phyloP scores from a whole-genome alignment of 176 grass and related monocot genomes.

The Typha latifolia region DNA sequence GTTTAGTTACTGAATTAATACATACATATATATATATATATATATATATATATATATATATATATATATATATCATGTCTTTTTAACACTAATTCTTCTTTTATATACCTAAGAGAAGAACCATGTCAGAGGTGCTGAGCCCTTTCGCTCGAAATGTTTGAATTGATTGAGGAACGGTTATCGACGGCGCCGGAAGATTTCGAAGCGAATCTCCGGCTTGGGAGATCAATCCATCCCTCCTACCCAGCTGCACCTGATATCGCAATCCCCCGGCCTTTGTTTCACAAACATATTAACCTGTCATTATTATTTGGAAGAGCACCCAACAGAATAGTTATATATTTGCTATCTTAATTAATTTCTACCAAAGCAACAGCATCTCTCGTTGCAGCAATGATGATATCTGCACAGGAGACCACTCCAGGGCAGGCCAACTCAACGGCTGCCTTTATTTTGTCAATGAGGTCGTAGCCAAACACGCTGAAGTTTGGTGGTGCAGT shows the following conservation, averaged over 20 bases:
- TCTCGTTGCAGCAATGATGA: slow-evolving; percentile 64
- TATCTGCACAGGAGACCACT: slow-evolving; percentile 63
- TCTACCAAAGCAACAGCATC: slow-evolving; percentile 56
- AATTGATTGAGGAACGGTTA: slow-evolving; percentile 35
- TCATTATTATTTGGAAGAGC: not conserved
- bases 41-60: too few species aligned
- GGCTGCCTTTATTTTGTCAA: slow-evolving; percentile 56
- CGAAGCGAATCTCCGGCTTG: slow-evolving; percentile 9
- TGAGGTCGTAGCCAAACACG: slow-evolving; percentile 61
- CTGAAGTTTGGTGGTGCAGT: slow-evolving; percentile 50
- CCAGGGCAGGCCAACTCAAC: slow-evolving; percentile 44
- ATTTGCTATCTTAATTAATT: not conserved
- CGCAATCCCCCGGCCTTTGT: slow-evolving; percentile 33
- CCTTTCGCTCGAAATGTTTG: slow-evolving; percentile 43
- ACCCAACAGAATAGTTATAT: not conserved
- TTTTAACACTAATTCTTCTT: too few species aligned
- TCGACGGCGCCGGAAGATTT: slow-evolving; percentile 29
- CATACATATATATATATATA: not conserved
- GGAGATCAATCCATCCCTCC: slow-evolving; percentile 56
- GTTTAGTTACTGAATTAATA: too few species aligned
- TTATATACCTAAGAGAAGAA: slow-evolving; percentile 67
- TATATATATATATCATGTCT: too few species aligned
- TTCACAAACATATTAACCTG: not conserved
- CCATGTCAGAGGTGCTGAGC: slow-evolving; percentile 50
- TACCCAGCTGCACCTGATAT: slow-evolving; percentile 53